These are phyloP conservation scores for Quercus wislizeni DNA, from an alignment of 306 rosid genomes.

Conservation along the genomic window DNA sequence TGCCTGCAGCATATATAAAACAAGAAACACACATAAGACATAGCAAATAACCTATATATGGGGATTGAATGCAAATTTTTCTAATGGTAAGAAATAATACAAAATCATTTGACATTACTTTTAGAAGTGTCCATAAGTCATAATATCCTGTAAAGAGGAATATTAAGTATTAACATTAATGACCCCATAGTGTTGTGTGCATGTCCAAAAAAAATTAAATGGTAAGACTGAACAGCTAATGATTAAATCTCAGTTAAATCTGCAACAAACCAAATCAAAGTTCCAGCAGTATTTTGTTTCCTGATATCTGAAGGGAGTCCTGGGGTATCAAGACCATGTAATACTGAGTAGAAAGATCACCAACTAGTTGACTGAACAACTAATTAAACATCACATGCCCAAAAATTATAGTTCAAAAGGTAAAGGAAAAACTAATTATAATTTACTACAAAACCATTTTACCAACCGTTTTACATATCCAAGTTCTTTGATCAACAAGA, in stretches of 20 bases:
- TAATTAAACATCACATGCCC: not conserved
- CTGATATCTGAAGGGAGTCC: not conserved
- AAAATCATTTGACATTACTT: not conserved
- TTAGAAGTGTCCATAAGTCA: not conserved
- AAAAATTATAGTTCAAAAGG: not conserved
- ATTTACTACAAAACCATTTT: not conserved
- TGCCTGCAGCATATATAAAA: constrained; percentile 45
- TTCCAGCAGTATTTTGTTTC: not conserved
- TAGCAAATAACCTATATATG: not conserved
- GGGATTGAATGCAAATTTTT: not conserved
- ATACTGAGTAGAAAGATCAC: not conserved
- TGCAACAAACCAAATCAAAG: not conserved
- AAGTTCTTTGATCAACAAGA: not conserved
- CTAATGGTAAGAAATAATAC: not conserved
- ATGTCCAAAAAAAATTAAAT: not conserved
- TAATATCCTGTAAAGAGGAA: not conserved
- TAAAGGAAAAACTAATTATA: not conserved
- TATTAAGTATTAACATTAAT: not conserved
- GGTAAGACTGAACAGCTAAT: not conserved
- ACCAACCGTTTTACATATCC: not conserved
- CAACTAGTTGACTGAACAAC: not conserved
- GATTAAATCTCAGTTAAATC: not conserved
- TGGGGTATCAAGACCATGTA: not conserved
- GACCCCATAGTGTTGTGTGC: not conserved
- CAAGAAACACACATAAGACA: constrained; percentile 17